Percentiles rank a stretch among this genome's conserved stretches.
Conservation (phyloP, 805 yeast species). For the Sugiyamaella qingdaonensis region DNA sequence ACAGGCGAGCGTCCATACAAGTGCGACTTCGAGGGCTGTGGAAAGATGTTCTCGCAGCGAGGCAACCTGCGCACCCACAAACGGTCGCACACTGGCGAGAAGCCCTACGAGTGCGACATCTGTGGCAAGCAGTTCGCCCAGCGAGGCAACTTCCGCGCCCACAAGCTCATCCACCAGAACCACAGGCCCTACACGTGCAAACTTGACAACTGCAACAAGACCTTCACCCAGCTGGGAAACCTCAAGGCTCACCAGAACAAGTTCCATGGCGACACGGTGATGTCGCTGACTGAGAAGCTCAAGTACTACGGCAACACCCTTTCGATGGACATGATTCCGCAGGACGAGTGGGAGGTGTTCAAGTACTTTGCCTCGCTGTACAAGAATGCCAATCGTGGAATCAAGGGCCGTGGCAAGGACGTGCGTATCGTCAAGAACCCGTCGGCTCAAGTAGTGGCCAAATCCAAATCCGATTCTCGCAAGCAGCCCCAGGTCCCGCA, state of each 20-base stretch:
- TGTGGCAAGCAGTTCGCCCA: conserved; percentile 80
- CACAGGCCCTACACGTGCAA: conserved; percentile 75
- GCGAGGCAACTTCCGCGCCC: conserved; percentile 90
- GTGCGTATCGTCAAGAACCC: conserved; percentile 21
- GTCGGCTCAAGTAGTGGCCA: neutral
- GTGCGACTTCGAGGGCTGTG: conserved; percentile 61
- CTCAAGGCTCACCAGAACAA: conserved; percentile 91
- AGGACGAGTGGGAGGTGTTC: conserved; percentile 62
- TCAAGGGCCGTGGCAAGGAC: conserved; percentile 81
- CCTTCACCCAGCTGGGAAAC: conserved; percentile 88
- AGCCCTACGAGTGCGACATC: conserved; percentile 75
- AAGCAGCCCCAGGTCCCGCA: conserved; percentile 4
- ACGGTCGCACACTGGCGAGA: conserved; percentile 86
- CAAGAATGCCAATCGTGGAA: conserved; percentile 86
- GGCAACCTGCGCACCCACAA: conserved; percentile 84
- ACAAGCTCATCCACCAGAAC: conserved; percentile 74
- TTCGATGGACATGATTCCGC: conserved; percentile 43
- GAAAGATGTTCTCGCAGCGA: conserved; percentile 81
- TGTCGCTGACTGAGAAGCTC: conserved; percentile 52
- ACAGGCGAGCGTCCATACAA: conserved; percentile 81
- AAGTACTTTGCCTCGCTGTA: conserved; percentile 77
- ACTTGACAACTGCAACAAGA: conserved; percentile 75
- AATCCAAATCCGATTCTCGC: neutral
- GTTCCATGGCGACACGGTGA: conserved; percentile 72
- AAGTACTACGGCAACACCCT: conserved; percentile 25